These are phyloP conservation scores for Phialophora macrospora DNA, from an alignment of 2,329 filamentous ascomycete genomes.

Conservation along the genomic window DNA sequence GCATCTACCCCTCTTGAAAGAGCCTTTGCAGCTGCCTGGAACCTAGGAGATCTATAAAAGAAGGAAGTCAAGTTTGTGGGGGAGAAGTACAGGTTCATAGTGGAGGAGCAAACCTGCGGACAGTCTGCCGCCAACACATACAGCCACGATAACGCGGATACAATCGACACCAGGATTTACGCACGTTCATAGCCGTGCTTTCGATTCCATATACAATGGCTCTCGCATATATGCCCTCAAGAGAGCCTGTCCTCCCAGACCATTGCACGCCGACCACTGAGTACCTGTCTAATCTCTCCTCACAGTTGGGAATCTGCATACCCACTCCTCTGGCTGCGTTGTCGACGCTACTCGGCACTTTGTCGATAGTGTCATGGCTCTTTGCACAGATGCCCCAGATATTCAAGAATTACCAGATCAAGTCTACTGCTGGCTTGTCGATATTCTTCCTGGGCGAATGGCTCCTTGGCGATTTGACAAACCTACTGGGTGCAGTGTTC, in stretches of 20 bases:
- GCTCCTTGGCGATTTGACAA: constrained; percentile 68
- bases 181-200: neutral
- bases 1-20: neutral
- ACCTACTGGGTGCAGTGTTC: constrained; percentile 66
- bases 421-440: constrained; percentile 68
- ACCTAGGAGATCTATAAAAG: neutral
- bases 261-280: constrained; percentile 65
- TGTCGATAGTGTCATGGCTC: constrained; percentile 70
- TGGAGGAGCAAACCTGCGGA: neutral
- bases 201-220: constrained; percentile 20
- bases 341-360: constrained; percentile 63
- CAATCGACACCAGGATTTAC: constrained; percentile 2
- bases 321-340: constrained; percentile 67
- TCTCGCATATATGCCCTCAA: constrained; percentile 14
- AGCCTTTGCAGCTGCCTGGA: neutral
- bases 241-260: constrained; percentile 52
- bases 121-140: neutral
- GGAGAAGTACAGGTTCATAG: neutral
- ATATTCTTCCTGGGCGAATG: constrained; percentile 70
- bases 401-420: constrained; percentile 68
- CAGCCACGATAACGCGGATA: constrained; percentile 23
- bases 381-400: constrained; percentile 73
- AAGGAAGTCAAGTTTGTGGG: neutral
- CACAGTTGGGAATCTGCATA: constrained; percentile 65
- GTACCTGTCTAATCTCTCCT: constrained; percentile 63